Percentiles rank a stretch among this genome's conserved stretches.
These are phyloP conservation scores for Thuidium tamariscinum DNA, from an alignment of 225 moss, liverwort and hornwort species.

Conservation along the genomic window DNA sequence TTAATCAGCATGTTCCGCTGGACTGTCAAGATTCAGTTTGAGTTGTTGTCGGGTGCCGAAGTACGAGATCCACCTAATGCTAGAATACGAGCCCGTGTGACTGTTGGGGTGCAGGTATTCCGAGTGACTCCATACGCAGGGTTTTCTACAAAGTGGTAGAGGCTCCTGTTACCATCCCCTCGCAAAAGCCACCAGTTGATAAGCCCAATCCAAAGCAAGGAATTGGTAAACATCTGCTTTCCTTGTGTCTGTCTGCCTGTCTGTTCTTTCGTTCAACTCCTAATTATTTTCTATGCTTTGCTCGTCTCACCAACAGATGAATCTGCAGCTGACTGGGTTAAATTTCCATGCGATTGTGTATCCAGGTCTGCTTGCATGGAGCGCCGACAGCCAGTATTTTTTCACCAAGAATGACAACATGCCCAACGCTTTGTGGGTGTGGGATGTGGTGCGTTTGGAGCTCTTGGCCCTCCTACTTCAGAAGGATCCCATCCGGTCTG, in stretches of 20 bases:
- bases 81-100: not conserved
- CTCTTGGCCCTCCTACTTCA: conserved; percentile 75
- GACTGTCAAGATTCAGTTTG: not conserved
- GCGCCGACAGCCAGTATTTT: conserved; percentile 73
- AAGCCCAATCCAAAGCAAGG: conserved; percentile 97
- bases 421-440: conserved; percentile 91
- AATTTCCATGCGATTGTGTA: not conserved
- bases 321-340: not conserved
- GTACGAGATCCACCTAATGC: not conserved
- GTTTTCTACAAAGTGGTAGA: conserved; percentile 85
- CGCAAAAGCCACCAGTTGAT: conserved; percentile 71
- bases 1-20: not conserved
- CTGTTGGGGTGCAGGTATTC: conserved; percentile 14
- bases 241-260: not conserved
- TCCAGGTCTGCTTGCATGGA: conserved; percentile 80
- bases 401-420: conserved; percentile 92
- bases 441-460: conserved; percentile 87
- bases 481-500: conserved; percentile 78
- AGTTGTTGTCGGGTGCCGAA: not conserved
- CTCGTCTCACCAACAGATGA: not conserved
- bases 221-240: conserved; percentile 38
- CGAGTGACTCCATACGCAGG: conserved; percentile 45
- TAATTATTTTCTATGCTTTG: not conserved
- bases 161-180: conserved; percentile 57
- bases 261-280: not conserved